Conservation (phyloP, 1,139 yeast species). For the Suhomyces terraborum region DNA sequence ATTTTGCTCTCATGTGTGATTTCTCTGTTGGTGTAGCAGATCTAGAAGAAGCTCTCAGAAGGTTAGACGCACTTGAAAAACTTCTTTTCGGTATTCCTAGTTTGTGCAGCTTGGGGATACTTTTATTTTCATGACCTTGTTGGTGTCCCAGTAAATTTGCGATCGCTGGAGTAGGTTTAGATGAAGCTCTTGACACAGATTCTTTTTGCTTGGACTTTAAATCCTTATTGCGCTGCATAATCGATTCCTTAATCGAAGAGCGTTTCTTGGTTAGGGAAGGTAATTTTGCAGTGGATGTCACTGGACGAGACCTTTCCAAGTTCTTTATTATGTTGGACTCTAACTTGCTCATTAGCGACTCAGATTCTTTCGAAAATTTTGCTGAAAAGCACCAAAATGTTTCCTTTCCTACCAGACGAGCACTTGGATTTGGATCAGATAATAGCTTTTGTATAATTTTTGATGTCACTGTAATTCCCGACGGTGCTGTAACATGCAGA, state of each 20-base stretch:
- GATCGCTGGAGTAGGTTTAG: constrained; percentile 19
- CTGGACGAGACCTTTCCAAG: constrained; percentile 53
- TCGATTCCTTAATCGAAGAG: constrained; percentile 38
- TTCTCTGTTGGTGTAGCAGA: constrained; percentile 13
- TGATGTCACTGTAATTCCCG: constrained; percentile 49
- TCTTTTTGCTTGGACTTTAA: constrained; percentile 27
- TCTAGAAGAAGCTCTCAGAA: constrained; percentile 4
- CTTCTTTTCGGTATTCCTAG: constrained; percentile 11
- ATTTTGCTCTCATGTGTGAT: constrained; percentile 1
- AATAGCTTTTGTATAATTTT: constrained; percentile 62
- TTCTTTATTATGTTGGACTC: constrained; percentile 42
- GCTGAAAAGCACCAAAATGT: constrained; percentile 72
- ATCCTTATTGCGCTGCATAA: constrained; percentile 39
- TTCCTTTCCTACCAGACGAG: constrained; percentile 72
- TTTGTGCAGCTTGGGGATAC: constrained; percentile 1
- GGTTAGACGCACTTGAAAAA: constrained; percentile 8
- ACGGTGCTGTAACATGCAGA: constrained; percentile 35
- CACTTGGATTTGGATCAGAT: constrained; percentile 78
- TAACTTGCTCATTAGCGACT: constrained; percentile 51
- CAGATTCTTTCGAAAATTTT: constrained; percentile 50
- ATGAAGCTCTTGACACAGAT: constrained; percentile 24
- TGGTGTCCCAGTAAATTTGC: background rate
- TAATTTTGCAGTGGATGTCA: constrained; percentile 10
- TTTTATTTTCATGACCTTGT: background rate
- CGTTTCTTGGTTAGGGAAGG: constrained; percentile 21